Evolutionary conservation across 257 asterid genomes (phyloP), one percentile per base, ranked within the genome.

Genomic region (Dorcoceras hygrometricum): DNA sequence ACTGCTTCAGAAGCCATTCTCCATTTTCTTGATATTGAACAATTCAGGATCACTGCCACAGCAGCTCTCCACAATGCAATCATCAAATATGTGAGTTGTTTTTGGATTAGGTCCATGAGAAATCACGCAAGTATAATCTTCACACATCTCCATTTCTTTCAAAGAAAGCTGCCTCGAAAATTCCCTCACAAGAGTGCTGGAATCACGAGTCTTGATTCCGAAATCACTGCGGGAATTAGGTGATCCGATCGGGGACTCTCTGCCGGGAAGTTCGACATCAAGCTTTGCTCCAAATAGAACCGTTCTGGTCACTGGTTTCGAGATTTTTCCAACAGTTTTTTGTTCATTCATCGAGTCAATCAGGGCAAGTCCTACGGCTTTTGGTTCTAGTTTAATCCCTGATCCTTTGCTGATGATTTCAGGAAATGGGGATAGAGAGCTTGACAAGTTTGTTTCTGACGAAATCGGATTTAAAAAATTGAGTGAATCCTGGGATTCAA

Each of bases 71-170:
- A 94, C 90, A 66, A 94, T 77, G 72, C 88, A 88, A 36, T 85
- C 87, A 70, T 90, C 95, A 57, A 72, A 94, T 19, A 94, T 88
- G 68, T 88, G 99, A 26, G 87, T 87, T 7, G 88, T 94, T 77
- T 80, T 88, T 0, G 95, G 95, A 59, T 88, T 94, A 34, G 97
- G 97, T 0, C 99, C 97, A 60, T 81, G 97, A 57, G 82, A 77
- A 74, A 90, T 87, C 71, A 94, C 99, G 53, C 99, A 79, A 16
- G 99, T 90, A 56, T 94, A 94, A 12, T 94, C 95, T 77, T 93
- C 99, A 7, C 89, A 90, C 23, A 77, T 83, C 84, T 90, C 96
- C 95, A 94, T 90, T 70, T 93, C 99, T 51, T 76, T 78, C 77
- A 90, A 66, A 31, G 95, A 86, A 1, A 92, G 79, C 70, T 81